phyloP scores from a whole-genome alignment of 805 yeast species.

The Lipomyces sp. region DNA sequence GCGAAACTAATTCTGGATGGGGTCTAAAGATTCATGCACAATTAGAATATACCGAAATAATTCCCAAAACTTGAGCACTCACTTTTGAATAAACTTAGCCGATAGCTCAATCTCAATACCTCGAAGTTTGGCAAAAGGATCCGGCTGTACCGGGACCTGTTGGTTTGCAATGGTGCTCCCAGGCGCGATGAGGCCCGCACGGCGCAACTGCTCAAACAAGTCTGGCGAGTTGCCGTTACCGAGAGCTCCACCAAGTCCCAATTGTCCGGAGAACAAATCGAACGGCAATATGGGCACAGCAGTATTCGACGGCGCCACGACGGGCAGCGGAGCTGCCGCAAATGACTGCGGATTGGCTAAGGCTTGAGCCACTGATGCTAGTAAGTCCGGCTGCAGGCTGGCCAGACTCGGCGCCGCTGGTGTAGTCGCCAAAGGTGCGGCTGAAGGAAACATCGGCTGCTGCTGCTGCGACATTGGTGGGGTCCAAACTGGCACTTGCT shows the following conservation, averaged over 20 bases:
- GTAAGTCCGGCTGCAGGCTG: constrained; percentile 10
- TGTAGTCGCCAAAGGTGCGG: no score
- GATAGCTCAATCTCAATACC: constrained; percentile 35
- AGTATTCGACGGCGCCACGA: no score
- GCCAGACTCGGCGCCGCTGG: background rate
- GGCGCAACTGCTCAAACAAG: constrained; percentile 30
- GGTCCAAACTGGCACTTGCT: constrained; percentile 3
- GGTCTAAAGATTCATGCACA: constrained; percentile 27
- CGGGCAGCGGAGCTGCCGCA: background rate
- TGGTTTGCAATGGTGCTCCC: background rate
- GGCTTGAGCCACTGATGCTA: constrained; percentile 17
- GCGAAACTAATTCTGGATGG: constrained; percentile 36
- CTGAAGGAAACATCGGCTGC: no score
- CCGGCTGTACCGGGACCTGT: background rate
- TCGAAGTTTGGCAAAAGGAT: constrained; percentile 13
- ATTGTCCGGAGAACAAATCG: no score
- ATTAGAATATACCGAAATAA: background rate
- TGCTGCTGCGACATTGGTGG: constrained; percentile 18
- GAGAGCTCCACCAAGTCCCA: no score
- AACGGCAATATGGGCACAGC: no score
- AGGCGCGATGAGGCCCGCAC: constrained; percentile 33
- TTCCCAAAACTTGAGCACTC: background rate
- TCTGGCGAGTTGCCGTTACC: constrained; percentile 1
- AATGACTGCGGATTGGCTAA: constrained; percentile 1
- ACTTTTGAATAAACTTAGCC: constrained; percentile 33